Conservation (phyloP, 495 filamentous ascomycete genomes). For the Bombardia bombarda region DNA sequence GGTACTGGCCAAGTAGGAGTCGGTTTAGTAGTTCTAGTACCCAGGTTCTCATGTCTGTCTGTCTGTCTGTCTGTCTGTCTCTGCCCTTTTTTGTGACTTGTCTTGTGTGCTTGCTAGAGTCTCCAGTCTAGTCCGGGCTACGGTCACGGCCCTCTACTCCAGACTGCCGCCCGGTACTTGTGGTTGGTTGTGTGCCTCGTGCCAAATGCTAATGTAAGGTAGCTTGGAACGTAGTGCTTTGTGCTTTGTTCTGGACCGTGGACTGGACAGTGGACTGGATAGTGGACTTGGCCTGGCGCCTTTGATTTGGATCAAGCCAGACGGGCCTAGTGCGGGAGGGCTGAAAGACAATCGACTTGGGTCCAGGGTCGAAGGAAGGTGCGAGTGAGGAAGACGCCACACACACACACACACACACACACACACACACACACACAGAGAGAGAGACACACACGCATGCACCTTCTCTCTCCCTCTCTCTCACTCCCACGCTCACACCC, state of each 20-base stretch:
- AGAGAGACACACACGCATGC: neutral
- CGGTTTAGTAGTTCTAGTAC: too few species aligned
- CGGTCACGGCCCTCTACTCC: too few species aligned
- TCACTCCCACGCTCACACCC: too few species aligned
- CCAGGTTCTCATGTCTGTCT: too few species aligned
- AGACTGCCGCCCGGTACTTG: neutral
- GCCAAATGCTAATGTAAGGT: too few species aligned
- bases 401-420: neutral
- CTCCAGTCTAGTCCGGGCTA: too few species aligned
- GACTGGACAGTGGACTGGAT: constrained; percentile 12
- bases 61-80: too few species aligned
- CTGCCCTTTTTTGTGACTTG: too few species aligned
- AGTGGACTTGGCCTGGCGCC: too few species aligned
- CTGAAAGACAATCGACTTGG: constrained; percentile 19
- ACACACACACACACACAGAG: neutral
- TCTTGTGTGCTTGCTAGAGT: too few species aligned
- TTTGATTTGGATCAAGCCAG: constrained; percentile 17
- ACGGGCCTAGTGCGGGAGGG: constrained; percentile 23
- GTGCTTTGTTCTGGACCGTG: constrained; percentile 6
- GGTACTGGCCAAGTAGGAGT: too few species aligned
- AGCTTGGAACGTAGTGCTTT: too few species aligned
- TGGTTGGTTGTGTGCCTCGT: constrained; percentile 6
- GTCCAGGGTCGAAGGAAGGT: constrained; percentile 7
- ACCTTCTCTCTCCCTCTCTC: neutral
- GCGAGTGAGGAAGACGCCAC: constrained; percentile 11